Conservation (phyloP, 768 basidiomycete species). For the Omphalotus guepiniiformis region DNA sequence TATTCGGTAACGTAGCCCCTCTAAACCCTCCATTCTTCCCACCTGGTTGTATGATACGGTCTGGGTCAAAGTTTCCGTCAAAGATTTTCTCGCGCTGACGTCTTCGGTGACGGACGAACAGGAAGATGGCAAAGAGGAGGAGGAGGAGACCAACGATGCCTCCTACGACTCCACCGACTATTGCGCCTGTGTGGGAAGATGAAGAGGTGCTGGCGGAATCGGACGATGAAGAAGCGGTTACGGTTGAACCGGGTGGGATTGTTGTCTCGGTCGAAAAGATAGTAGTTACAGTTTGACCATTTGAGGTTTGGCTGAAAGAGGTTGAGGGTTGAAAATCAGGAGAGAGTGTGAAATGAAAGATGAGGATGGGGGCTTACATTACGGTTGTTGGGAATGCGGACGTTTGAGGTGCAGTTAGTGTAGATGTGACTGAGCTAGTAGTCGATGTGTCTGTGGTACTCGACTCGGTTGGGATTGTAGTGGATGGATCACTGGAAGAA, state of each 20-base stretch:
- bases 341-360: too few species aligned
- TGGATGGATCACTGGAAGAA: too few species aligned
- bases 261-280: constrained; percentile 1
- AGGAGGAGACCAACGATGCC: constrained; percentile 2
- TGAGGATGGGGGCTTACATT: too few species aligned
- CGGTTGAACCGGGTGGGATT: constrained; percentile 2
- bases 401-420: too few species aligned
- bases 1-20: constrained; percentile 4
- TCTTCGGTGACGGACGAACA: constrained; percentile 2
- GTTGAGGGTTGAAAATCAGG: too few species aligned
- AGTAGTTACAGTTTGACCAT: constrained; percentile 3
- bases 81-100: constrained; percentile 7
- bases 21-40: not conserved
- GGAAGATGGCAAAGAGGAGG: not conserved
- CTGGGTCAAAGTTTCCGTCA: constrained; percentile 12
- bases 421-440: too few species aligned
- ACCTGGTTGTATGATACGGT: not conserved
- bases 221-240: not conserved
- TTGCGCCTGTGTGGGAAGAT: constrained; percentile 4
- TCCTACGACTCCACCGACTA: constrained; percentile 9
- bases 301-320: too few species aligned
- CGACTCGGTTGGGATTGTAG: too few species aligned
- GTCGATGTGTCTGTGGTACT: too few species aligned
- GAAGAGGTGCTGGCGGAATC: not conserved
- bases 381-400: too few species aligned